Base-by-base conservation (phyloP, 306 rosid species). In the Citrullus amarus region DNA sequence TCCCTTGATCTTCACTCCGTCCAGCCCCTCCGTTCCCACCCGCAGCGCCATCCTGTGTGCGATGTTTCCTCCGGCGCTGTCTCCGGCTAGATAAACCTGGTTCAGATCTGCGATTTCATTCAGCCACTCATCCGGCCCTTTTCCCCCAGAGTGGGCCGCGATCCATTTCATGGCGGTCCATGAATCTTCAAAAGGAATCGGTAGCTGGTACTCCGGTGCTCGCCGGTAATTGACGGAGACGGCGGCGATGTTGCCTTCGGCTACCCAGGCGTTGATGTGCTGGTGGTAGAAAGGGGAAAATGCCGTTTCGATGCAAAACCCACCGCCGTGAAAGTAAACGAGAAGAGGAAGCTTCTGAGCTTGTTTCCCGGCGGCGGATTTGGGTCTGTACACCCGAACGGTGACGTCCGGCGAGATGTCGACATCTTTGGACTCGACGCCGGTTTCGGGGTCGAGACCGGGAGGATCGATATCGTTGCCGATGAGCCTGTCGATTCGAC, bases 181-280 rank as follows among this genome's bases (percentile, higher is more conserved):
- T 0, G 96, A 87, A 82, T 93, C 98, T 9, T 91, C 86, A 16
- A 86, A 86, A 0, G 87, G 87, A 0, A 61, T 15, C 0, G 93
- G 96, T 58, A 93, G 63, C 5, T 92, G 95, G 58, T 88, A 82
- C 41, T 93, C 98, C 4, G 96, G 98, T 3, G 96, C 95, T 18
- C 86, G 83, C 36, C 95, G 68, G 71, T 89, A 93, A 11, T 89
- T 75, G 10, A 93, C 93, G 5, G 96, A 93, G 53, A 93, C 91
- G 9, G 82, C 95, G 30, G 86, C 30, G 1, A 56, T 87, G 18
- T 83, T 84, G 4, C 89, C 82, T 30, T 61, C 51, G 5, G 91
- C 86, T 9, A 75, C 86, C 2, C 89, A 43, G 0, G 87, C 20
- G 84, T 75, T 80, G 34, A 91, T 65, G 67, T 79, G 79, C 60